Base-by-base conservation (phyloP, 352 stramenopile genomes). In the Thalassiosira mediterranea region DNA sequence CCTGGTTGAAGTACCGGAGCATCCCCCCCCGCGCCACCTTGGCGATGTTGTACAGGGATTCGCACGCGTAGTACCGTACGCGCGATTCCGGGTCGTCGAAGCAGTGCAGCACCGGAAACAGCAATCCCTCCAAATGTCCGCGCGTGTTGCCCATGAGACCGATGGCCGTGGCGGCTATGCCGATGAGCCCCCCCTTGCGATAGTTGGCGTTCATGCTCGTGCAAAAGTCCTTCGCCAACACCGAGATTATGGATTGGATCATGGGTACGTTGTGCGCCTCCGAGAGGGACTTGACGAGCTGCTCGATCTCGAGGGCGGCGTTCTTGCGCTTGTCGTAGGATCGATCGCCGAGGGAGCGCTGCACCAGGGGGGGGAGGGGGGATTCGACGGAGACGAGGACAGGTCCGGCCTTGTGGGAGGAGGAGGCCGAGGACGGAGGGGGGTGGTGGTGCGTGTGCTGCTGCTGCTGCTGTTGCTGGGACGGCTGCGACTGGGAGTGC, bases 251-350 rank as follows among this genome's bases (percentile, higher is more conserved):
- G 23, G 92, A 94, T 25, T 93, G 93, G 69, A 99, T 89, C 79
- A 91, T 91, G 26, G 86, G 79, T 40, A 95, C 90, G 31, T 93
- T 97, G 2, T 95, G 93, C 37, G 94, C 96, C 71, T 98, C 95
- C 72, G 97, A 94, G 15, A 99, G 88, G 40, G 95, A 94, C 83
- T 99, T 99, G 62, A 99, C 97, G 19, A 99, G 88, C 68, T 97
- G 97, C 90, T 99, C 97, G 28, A 99, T 95, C 87, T 99, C 97
- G 59, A 99, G 92, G 4, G 97, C 97, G 0, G 97, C 97, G 76
- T 96, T 97, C 86, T 99, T 99, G 58, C 97, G 94, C 88, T 99
- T 99, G 74, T 99, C 97, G 84, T 99, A 99, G 11, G 95, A 98
- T 15, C 96, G 91, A 83, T 99, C 97, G 29, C 97, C 96, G 26